Evolutionary conservation across 1,284 basidiomycete species (phyloP), one percentile per base, ranked within the genome.

Genomic region (Moesziomyces parantarcticus): DNA sequence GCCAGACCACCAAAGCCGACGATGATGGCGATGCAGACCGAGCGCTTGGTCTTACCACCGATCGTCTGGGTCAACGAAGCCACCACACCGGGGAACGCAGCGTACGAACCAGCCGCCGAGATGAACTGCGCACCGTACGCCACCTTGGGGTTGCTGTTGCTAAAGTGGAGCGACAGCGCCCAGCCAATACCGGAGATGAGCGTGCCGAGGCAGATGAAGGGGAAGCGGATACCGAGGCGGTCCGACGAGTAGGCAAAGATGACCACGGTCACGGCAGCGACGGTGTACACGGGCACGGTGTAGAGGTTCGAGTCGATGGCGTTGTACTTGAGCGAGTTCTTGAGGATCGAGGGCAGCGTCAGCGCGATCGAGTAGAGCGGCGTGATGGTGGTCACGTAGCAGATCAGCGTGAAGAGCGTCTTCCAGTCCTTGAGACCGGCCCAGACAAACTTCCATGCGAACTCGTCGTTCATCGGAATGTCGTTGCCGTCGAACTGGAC

Each of bases 251-350:
- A 75, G 43, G 73, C 73, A 23, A 75, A 75, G 32, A 75, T 23
- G 39, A 85, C 62, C 13, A 84, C 79, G 47, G 84, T 77, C 50
- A 80, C 55, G 9, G 85, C 78, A 2, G 85, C 81, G 51, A 85
- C 84, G 14, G 73, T 57, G 77, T 86, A 86, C 65, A 86, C 84
- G 20, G 85, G 85, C 4, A 85, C 85, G 1, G 85, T 85, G 83
- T 85, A 85, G 70, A 83, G 56, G 60, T 79, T 78, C 52, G 71
- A 53, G 41, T 70, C 46, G 45, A 79, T 53, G 8, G 75, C 22
- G 58, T 73, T 58, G 65, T 79, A 78, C 57, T 71, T 71, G 62
- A 79, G 64, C 53, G 63, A 62, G 46, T 62, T 76, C 52, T 61
- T 69, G 42, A 79, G 75, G 58, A 79, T 79, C 14, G 77, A 60